Evolutionary conservation across 2,329 filamentous ascomycete genomes (phyloP), one percentile per base, ranked within the genome.

Genomic region (Alternaria sp.): DNA sequence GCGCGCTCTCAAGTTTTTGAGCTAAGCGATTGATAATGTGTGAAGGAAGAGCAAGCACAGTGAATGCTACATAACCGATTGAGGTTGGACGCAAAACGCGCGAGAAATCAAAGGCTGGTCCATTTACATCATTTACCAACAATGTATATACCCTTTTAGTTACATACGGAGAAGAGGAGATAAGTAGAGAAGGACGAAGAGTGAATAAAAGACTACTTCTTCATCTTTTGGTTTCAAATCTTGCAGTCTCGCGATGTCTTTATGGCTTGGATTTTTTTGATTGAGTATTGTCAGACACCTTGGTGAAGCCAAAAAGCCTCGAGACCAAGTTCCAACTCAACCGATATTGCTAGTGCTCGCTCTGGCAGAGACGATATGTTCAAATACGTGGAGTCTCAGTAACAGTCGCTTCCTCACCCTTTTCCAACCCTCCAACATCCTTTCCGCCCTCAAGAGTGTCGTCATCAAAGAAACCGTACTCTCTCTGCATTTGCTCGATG

Each of bases 111-210:
- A 54, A 43, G 56, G 50, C 56, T 59, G 56, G 50, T 41, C 56
- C 50, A 20, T 18, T 25, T 34, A 16, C 46, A 54, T 18, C 45
- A 22, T 40, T 54, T 27, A 51, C 18, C 22, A 30, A 58, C 56
- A 41, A 48, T 59, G 56, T 59, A 59, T 59, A 59, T 59, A 50
- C 46, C 46, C 32, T 50, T 50, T 50, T 38, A 50, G 30, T 50
- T 38, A 38, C 46, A 50, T 50, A 50, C 38, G 46, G 46, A 50
- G 30, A 50, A 18, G 20, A 27, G 46, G 20, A 38, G 32, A 38
- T 25, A 6, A 14, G 14, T 38, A 36, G 22, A 38, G 46, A 25
- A 50, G 46, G 46, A 50, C 10, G 32, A 36, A 50, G 46, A 27
- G 32, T 50, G 46, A 38, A 50, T 38, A n/a, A 3, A 49, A 25